Evolutionary conservation across 148 eudicot species (phyloP), one percentile per base, ranked within the genome.

Genomic region (Rhododendron williamsianum): DNA sequence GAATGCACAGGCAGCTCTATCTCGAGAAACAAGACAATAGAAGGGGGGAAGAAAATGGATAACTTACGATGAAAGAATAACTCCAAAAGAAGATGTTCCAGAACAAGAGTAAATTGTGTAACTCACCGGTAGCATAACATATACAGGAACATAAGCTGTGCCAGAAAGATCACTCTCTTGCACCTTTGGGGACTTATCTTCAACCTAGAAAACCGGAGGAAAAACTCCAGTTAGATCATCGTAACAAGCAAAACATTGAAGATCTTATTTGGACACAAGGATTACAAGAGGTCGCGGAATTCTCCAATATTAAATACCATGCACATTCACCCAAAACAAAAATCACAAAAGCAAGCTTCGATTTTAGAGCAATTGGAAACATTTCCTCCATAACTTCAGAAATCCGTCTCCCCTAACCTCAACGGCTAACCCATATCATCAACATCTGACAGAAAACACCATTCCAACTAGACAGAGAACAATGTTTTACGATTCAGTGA

Each of bases 91-190:
- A 38, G 19, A 33, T n/a, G 35, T 15, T 1, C 1, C 33, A 81
- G 9, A 35, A 38, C 9, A 23, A 18, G 67, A 36, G 33, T 3
- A 18, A 48, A 76, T 56, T 9, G 6, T 19, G 49, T 54, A 46
- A 90, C 92, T 92, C 88, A 95, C 97, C 9, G 97, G 98, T 84
- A 95, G 87, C 97, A 95, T 95, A 87, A 91, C 97, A 87, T 89
- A 94, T 35, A 95, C 88, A 73, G 97, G 97, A 67, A 95, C 93
- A 89, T 91, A 91, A 49, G 95, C 91, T 1, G 97, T 95, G 89
- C 91, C 95, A 80, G 92, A 87, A 88, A 86, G 94, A 91, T 93
- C 98, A 63, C 93, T 91, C 84, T 95, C 97, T 65, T 87, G 91
- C 78, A 90, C 23, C 87, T 86, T 89, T 9, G 88, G 89, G 38